Evolutionary conservation across 345 rosid species (phyloP), one percentile per base, ranked within the genome.

Genomic region (Cardamine occulta): DNA sequence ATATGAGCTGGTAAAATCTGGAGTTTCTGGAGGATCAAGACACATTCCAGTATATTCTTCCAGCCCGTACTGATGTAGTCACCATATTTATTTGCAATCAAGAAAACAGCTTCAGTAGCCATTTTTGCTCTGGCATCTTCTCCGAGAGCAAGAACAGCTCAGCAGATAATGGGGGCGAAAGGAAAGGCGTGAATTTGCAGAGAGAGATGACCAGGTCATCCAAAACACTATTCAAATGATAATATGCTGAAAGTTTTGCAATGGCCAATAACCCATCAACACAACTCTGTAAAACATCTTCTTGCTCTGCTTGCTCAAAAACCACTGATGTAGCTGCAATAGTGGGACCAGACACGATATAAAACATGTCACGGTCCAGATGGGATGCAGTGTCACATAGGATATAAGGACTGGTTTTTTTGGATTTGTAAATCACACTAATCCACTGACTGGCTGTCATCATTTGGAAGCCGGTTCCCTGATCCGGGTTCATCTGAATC

Each of bases 241-340:
- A 80, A 68, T 70, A 86, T 7, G 89, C 84, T 48, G 93, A 82
- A 70, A 90, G 74, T 81, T 85, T 90, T 61, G 93, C 93, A 70
- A 90, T 71, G 15, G 91, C 87, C 78, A 90, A 68, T 79, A 86
- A 85, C 65, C 93, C 96, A 75, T 86, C 93, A 19, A 80, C 53
- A 54, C 96, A 90, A 70, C 86, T 82, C 66, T 80, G 87, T 34
- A 82, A 77, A 66, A 86, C 82, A 63, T 88, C 89, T 81, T 83
- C 93, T 42, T 82, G 87, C 74, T 88, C 96, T 77, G 84, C 85
- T 70, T 86, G 96, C 75, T 85, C 87, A 81, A 88, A 90, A 72
- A 90, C 85, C 68, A 88, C 96, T 12, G 93, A 85, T 56, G 89
- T 85, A 21, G 96, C 93, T 40, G 91, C 96, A 73, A 88, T 81